Evolutionary conservation across 1,139 yeast species (phyloP), one percentile per base, ranked within the genome.

Genomic region (Wickerhamomyces sp.): DNA sequence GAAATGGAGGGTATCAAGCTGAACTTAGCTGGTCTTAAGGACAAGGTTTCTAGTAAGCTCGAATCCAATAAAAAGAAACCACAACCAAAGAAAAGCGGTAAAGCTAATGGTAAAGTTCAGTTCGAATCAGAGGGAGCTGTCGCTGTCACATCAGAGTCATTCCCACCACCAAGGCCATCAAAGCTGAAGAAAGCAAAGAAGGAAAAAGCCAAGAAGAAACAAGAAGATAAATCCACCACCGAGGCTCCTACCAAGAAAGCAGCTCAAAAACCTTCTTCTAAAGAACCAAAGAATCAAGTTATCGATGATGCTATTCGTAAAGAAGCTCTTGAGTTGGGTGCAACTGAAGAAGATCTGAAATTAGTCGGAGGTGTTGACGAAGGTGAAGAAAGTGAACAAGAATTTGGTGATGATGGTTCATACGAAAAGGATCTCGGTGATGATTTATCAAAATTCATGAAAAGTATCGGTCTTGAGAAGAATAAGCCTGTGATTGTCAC

Each of bases 241-340:
- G 28, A 32, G 6, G 16, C n/a, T 4, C 26, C 16, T 2, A 4
- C 19, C 17, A 30, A 16, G 25, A 18, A 15, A 17, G 24, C 32
- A 22, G 6, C 26, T n/a, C n/a, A n/a, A n/a, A n/a, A n/a, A n/a
- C n/a, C n/a, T n/a, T n/a, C n/a, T n/a, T n/a, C n/a, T n/a, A n/a
- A n/a, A n/a, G n/a, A n/a, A n/a, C n/a, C n/a, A n/a, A n/a, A n/a
- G n/a, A 20, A 20, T 15, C 22, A 47, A 23, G 40, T 48, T 2
- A 58, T 57, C 12, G 59, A 57, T 17, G 78, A 74, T 5, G 52
- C 68, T 1, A 57, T 81, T 35, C 76, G 83, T 45, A 72, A 76
- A 44, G 91, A 81, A 62, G 93, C 91, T 2, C 57, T 81, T 19
- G 76, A 76, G 14, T 59, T 82, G 29, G 91, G 91, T 26, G 91